phyloP scores from a whole-genome alignment of 208 protist genomes.

The Leishmania braziliensis region DNA sequence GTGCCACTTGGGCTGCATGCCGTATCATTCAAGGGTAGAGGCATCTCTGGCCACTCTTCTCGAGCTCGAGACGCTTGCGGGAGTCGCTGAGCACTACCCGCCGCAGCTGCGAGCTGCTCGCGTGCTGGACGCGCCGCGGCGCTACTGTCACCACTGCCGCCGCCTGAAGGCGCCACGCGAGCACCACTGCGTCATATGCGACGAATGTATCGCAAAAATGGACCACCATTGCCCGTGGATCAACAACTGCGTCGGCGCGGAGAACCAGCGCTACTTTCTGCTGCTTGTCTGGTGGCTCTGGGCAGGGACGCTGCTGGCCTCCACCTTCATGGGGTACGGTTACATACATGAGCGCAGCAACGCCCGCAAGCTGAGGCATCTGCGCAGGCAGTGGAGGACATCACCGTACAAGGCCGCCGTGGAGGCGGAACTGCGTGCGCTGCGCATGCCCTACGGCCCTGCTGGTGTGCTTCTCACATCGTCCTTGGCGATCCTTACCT shows the following conservation, averaged over 20 bases:
- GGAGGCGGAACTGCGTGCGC: slow-evolving; percentile 6
- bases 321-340: slow-evolving; percentile 37
- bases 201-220: slow-evolving; percentile 77
- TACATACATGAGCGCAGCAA: slow-evolving; percentile 30
- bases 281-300: slow-evolving; percentile 68
- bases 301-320: slow-evolving; percentile 35
- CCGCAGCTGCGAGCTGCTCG: slow-evolving; percentile 31
- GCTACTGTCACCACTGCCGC: slow-evolving; percentile 65
- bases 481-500: slow-evolving; percentile 35
- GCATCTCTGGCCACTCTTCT: slow-evolving; percentile 13
- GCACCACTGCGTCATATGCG: slow-evolving; percentile 86
- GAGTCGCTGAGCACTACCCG: slow-evolving; percentile 32
- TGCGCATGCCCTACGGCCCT: slow-evolving; percentile 39
- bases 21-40: not conserved
- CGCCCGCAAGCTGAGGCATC: not conserved
- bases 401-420: slow-evolving; percentile 6
- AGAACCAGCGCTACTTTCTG: slow-evolving; percentile 87
- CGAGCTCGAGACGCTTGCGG: slow-evolving; percentile 48
- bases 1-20: not conserved
- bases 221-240: slow-evolving; percentile 94
- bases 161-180: slow-evolving; percentile 88
- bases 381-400: slow-evolving; percentile 11
- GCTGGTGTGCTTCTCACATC: slow-evolving; percentile 31
- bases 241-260: slow-evolving; percentile 86
- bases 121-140: slow-evolving; percentile 63